Conservation (phyloP, 345 rosid genomes). For the Aegle marmelos region DNA sequence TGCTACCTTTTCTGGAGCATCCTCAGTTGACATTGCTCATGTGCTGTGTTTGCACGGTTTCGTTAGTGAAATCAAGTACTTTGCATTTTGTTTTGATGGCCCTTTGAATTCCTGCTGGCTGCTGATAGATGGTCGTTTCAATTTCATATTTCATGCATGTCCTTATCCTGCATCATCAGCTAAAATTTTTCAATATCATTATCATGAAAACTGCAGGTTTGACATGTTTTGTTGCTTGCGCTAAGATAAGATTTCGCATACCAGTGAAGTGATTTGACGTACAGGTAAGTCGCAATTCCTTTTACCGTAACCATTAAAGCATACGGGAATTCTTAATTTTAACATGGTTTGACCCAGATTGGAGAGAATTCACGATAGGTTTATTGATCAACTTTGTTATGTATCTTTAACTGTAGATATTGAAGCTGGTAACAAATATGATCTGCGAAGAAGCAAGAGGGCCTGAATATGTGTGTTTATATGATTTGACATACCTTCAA, state of each 20-base stretch:
- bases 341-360: background rate
- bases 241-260: background rate
- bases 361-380: background rate
- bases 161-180: background rate
- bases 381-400: background rate
- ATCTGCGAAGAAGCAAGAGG: background rate
- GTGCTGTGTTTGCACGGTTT: conserved; percentile 60
- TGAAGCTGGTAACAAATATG: background rate
- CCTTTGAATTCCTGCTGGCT: conserved; percentile 10
- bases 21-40: conserved; percentile 50
- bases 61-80: conserved; percentile 45
- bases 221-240: conserved; percentile 1
- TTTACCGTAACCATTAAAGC: background rate
- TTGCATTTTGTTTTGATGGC: background rate
- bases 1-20: conserved; percentile 48
- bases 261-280: background rate
- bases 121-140: background rate
- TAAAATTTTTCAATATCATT: background rate
- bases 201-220: background rate
- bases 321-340: background rate
- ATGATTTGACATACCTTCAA: background rate
- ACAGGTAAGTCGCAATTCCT: background rate
- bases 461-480: background rate
- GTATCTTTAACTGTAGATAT: background rate
- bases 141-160: background rate